Evolutionary conservation across 768 basidiomycete genomes (phyloP), one percentile per base, ranked within the genome.

Genomic region (Kwoniella sp.): DNA sequence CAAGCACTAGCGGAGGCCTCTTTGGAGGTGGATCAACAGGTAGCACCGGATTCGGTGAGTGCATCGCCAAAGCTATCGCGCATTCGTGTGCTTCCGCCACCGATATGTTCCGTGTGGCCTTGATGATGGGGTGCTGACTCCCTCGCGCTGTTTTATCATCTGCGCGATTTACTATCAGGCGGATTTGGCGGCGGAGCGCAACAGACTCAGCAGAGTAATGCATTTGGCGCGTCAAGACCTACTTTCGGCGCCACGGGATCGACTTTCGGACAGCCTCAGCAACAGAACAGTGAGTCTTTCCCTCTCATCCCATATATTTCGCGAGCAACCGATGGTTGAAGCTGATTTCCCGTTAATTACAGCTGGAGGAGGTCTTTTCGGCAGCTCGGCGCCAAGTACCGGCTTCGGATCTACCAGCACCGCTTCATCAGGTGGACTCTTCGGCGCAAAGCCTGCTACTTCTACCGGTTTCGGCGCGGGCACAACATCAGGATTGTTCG

Each of bases 211-310:
- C 69, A 75, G 50, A 80, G 82, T 29, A 81, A 83, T 29, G 71
- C 85, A 17, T 87, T 87, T 71, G 82, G 85, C 2, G 74, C 78
- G 26, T 62, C 78, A 13, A 52, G 72, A 26, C 73, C 79, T 7
- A 71, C 71, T 22, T 75, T 76, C 45, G 75, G 75, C 72, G 84
- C 86, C 50, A 79, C 82, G 38, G 82, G 84, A 25, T 83, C 85
- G 17, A 76, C 88, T 23, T 91, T 91, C 76, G 89, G 88, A 9
- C 86, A 86, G 67, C 73, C 81, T 48, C 62, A 55, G 22, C 54
- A 45, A 17, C 62, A 63, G 20, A 63, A 30, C 62, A 57, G 62
- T 57, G 34, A 61, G 60, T 61, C 37, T 15, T 1, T 9, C 29
- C n/a, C 2, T 30, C 45, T 4, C 8, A 7, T 48, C 22, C 15